A percentile compares a stretch with the other conserved stretches of the same genome.
phyloP scores from a whole-genome alignment of 1,284 basidiomycete species.

The Cystobasidium sp. region DNA sequence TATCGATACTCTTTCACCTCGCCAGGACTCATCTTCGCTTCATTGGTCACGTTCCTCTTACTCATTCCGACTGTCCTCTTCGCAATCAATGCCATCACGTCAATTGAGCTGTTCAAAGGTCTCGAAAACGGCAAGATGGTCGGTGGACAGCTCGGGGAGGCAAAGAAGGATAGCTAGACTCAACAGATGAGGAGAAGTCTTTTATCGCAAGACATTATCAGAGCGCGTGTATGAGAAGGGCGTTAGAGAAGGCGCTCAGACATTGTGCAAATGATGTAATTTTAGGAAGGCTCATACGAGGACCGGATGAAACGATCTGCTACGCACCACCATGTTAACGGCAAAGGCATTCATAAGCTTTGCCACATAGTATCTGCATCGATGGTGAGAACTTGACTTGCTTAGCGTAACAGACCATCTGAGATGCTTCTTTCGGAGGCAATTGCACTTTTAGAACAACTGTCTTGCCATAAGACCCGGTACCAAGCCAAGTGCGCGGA shows the following conservation, averaged over 20 bases:
- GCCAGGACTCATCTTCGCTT: slow-evolving; percentile 26
- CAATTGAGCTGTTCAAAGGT: slow-evolving; percentile 37
- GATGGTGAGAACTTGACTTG: too few relatives aligned
- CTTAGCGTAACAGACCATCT: too few relatives aligned
- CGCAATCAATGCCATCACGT: slow-evolving; percentile 36
- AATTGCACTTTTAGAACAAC: too few relatives aligned
- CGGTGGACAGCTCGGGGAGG: slow-evolving; percentile 38
- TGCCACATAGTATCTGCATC: too few relatives aligned
- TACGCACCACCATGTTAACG: too few relatives aligned
- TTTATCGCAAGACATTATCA: too few relatives aligned
- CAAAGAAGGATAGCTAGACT: slow-evolving; percentile 33
- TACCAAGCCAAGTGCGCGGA: too few relatives aligned
- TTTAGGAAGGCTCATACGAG: not conserved
- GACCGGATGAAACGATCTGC: not conserved
- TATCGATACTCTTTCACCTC: slow-evolving; percentile 34
- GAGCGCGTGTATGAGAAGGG: too few relatives aligned
- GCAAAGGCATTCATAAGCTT: too few relatives aligned
- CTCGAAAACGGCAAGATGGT: slow-evolving; percentile 42
- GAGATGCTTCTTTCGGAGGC: too few relatives aligned
- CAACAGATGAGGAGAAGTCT: not conserved
- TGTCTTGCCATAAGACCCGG: too few relatives aligned
- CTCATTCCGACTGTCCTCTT: slow-evolving; percentile 38
- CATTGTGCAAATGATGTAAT: not conserved
- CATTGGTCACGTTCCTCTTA: slow-evolving; percentile 28
- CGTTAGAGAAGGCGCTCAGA: too few relatives aligned